Evolutionary conservation across 495 filamentous ascomycete genomes (phyloP).

Genomic region (Lasiosphaeris hirsuta): DNA sequence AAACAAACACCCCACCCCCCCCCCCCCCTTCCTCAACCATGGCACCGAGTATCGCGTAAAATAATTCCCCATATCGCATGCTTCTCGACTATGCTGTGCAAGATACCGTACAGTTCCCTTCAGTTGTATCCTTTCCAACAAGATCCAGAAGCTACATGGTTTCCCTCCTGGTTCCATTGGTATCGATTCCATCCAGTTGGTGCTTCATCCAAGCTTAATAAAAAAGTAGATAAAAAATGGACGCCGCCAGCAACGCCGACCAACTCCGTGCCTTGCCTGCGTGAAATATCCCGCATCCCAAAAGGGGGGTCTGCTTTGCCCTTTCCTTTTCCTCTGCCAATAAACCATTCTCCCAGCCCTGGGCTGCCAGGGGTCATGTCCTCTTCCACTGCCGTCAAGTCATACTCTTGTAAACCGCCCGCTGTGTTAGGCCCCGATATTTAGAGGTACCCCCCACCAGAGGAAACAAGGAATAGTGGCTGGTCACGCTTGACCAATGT

Average conservation of each 20-base stretch:
- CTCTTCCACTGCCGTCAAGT: too few species aligned
- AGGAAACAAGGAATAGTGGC: neutral
- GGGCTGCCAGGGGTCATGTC: too few species aligned
- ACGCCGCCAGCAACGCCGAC: conserved; percentile 26
- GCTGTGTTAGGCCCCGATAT: too few species aligned
- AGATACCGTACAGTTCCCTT: neutral
- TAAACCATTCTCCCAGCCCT: neutral
- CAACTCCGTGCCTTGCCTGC: conserved; percentile 18
- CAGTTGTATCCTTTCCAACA: neutral
- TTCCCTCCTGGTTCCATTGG: neutral
- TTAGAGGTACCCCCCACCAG: neutral
- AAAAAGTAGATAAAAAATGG: conserved; percentile 11
- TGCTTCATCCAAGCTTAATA: neutral
- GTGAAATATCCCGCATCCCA: conserved; percentile 12
- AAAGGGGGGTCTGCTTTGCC: conserved; percentile 6
- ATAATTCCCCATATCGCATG: neutral
- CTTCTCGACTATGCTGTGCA: neutral
- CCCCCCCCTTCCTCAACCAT: too few species aligned
- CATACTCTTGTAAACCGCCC: too few species aligned
- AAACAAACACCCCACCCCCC: too few species aligned
- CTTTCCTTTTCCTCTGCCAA: conserved; percentile 4
- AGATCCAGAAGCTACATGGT: neutral
- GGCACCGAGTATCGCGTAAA: too few species aligned
- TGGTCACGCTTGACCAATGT: conserved; percentile 8
- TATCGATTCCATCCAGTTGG: neutral